Evolutionary conservation across 805 yeast genomes (phyloP), one percentile per base, ranked within the genome.

Genomic region (Starmerella ratchasimensis): DNA sequence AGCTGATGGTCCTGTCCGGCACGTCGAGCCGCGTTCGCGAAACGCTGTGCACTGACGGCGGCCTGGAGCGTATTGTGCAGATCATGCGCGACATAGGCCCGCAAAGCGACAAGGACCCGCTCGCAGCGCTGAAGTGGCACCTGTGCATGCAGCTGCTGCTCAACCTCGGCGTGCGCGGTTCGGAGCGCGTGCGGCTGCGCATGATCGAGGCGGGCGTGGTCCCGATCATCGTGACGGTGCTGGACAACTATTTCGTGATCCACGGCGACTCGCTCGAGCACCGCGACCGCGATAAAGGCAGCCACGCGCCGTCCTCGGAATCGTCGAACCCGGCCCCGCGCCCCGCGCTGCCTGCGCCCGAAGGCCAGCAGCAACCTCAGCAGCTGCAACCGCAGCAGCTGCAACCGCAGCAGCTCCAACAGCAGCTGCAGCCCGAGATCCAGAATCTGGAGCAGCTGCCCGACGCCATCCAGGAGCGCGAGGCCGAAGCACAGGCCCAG

Each of bases 41-140:
- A 52, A 83, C 95, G 0, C 65, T 88, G 23, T 71, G 93, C 13
- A 65, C 63, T 20, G 98, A 88, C 57, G 97, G 98, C 10, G 97
- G 97, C 0, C 62, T 90, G 28, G 95, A 83, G 55, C 65, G 97
- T 36, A 65, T 88, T 37, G 82, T 88, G 27, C 78, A 78, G 38
- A 88, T 88, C 23, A 62, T 88, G 38, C 80, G 81, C 53, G 93
- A 80, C 33, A 14, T 6, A 8, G n/a, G 28, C 16, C 31, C 22
- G 31, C 16, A 30, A 11, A 16, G 31, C 20, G 40, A 27, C 23
- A n/a, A n/a, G n/a, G 45, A 41, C 20, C 36, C 42, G n/a, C 39
- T 50, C 8, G 44, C 79, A n/a, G 86, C 93, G 0, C 88, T 95
- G 95, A 88, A 88, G 61, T 88, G 98, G 98, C 81, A 94, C 5